phyloP scores from a whole-genome alignment of 129 eudicot species.

The Arctium minus region DNA sequence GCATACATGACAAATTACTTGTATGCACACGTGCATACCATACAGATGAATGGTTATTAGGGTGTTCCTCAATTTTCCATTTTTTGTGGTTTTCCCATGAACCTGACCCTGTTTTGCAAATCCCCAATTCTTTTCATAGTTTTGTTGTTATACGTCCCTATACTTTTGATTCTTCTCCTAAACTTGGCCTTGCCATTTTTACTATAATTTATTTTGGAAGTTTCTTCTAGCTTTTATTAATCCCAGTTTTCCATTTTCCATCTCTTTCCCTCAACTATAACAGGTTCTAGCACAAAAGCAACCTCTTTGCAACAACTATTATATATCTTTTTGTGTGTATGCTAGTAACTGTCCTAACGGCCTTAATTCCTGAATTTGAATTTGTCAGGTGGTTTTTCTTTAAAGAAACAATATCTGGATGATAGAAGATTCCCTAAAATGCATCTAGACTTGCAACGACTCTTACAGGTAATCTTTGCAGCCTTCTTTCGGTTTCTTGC shows the following conservation, averaged over 20 bases:
- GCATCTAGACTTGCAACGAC: constrained; percentile 96
- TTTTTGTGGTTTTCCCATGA: no score
- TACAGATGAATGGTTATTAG: no score
- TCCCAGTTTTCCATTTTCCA: background rate
- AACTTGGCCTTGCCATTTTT: background rate
- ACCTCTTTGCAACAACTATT: background rate
- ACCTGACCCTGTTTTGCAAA: background rate
- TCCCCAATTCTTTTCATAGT: background rate
- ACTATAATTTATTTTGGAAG: background rate
- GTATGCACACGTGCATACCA: background rate
- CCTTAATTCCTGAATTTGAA: background rate
- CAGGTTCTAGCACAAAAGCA: background rate
- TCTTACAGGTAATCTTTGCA: constrained; percentile 62
- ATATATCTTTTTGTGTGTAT: background rate
- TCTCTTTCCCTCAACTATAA: background rate
- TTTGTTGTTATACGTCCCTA: background rate
- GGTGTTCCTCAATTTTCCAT: no score
- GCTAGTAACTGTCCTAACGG: background rate
- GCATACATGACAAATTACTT: background rate
- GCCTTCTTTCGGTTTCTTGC: background rate
- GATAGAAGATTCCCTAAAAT: constrained; percentile 93
- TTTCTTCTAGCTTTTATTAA: background rate
- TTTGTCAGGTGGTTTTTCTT: constrained; percentile 76
- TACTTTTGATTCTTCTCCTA: background rate
- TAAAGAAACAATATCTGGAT: constrained; percentile 83